A percentile compares a stretch with the other conserved stretches of the same genome.
Conservation (phyloP, 257 asterid species). For the Pogostemon cablin region DNA sequence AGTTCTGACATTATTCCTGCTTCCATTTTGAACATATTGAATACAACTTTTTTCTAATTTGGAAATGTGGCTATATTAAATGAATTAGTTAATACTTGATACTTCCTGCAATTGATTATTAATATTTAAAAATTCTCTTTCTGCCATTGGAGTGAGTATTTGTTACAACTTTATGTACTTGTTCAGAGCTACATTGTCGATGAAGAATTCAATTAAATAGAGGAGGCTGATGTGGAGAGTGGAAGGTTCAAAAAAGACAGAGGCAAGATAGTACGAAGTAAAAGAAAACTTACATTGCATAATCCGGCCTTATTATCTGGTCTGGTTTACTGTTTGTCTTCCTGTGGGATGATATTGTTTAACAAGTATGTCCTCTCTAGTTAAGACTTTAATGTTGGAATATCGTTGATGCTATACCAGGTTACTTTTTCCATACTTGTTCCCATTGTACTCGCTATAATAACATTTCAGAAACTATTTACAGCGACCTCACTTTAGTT, state of each 20-base stretch:
- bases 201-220: slow-evolving; percentile 52
- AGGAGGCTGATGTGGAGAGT: slow-evolving; percentile 67
- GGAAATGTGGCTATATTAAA: neutral
- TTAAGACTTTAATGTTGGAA: slow-evolving; percentile 85
- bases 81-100: too few relatives aligned
- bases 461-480: neutral
- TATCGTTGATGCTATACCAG: slow-evolving; percentile 96
- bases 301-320: slow-evolving; percentile 84
- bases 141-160: slow-evolving; percentile 4
- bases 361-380: slow-evolving; percentile 92
- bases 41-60: neutral
- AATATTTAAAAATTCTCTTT: neutral
- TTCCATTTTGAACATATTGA: slow-evolving; percentile 20
- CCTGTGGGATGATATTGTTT: slow-evolving; percentile 89
- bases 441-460: neutral
- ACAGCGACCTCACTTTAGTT: neutral
- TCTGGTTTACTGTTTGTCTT: slow-evolving; percentile 78
- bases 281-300: slow-evolving; percentile 42
- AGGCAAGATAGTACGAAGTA: slow-evolving; percentile 52
- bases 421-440: slow-evolving; percentile 41
- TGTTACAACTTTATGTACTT: slow-evolving; percentile 25
- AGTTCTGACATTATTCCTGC: slow-evolving; percentile 1
- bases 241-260: slow-evolving; percentile 55
- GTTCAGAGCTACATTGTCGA: slow-evolving; percentile 48
- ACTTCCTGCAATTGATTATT: too few relatives aligned